phyloP scores from a whole-genome alignment of 108 stramenopile genomes.

The Nitzschia sp. region DNA sequence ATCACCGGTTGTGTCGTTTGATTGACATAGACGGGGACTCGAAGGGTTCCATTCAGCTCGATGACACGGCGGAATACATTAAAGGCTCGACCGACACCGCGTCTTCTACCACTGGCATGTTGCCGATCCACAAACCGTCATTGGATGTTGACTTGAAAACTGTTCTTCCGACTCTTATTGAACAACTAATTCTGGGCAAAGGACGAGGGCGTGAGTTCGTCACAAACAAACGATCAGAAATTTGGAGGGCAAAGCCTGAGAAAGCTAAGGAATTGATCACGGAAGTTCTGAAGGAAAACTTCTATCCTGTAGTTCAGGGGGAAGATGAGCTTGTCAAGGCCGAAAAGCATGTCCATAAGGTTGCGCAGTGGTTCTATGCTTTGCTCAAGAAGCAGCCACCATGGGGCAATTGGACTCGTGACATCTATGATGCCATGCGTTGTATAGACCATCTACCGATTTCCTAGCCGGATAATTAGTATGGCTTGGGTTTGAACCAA shows the following conservation, averaged over 20 bases:
- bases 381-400: conserved; percentile 67
- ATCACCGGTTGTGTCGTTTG: conserved; percentile 54
- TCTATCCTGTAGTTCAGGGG: conserved; percentile 37
- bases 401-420: conserved; percentile 74
- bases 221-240: conserved; percentile 52
- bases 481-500: too few species aligned
- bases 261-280: conserved; percentile 51
- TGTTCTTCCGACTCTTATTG: conserved; percentile 61
- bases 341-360: conserved; percentile 48
- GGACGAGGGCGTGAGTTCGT: conserved; percentile 65
- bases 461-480: conserved; percentile 27
- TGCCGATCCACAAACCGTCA: conserved; percentile 56
- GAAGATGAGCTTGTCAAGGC: conserved; percentile 35
- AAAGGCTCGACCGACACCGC: neutral
- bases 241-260: conserved; percentile 61
- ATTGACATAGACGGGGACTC: conserved; percentile 69
- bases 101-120: neutral
- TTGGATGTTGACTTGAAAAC: conserved; percentile 68
- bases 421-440: conserved; percentile 83
- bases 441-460: conserved; percentile 82
- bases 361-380: conserved; percentile 74
- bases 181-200: conserved; percentile 73
- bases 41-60: conserved; percentile 46
- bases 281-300: conserved; percentile 57
- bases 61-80: conserved; percentile 37